Evolutionary conservation across 306 rosid genomes (phyloP), one percentile per base, ranked within the genome.

Genomic region (Corylus americana): DNA sequence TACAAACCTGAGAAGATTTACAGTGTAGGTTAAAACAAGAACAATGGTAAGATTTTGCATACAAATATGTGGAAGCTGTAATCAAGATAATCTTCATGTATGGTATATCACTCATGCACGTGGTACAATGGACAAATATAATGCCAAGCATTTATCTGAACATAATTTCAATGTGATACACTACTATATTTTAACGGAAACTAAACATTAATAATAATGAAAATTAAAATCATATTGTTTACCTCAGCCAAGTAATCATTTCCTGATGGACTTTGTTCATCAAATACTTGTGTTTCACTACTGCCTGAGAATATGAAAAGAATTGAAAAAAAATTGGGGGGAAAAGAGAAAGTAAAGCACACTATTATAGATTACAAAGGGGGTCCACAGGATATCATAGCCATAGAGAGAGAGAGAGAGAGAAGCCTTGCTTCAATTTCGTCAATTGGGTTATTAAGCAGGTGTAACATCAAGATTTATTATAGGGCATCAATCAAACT

Each of bases 221-320:
- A 67, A 44, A 48, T 55, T 58, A 17, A 49, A 68, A 50, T 39
- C 53, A 76, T 22, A 13, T 78, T 86, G 55, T 64, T 80, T 85
- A 92, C 98, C 98, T 95, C 96, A 27, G 98, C 88, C 81, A 95
- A 90, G 84, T 95, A 95, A 83, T 95, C 98, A 51, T 89, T 91
- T 81, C 98, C 98, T 8, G 98, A 88, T 25, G 96, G 92, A 83
- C 98, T 95, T 68, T 83, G 82, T 77, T 95, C 98, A 71, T 95
- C 96, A 82, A 92, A 95, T 63, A 80, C 76, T 77, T 83, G 80
- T 48, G 94, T 90, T 85, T 95, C 98, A 73, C 94, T 92, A 71
- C 86, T 80, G 45, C 98, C 98, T 95, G 88, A 77, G 74, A 59
- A 76, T 49, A 74, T 59, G 14, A 12, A 71, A 74, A 45, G 77